Conservation (phyloP, 2,329 filamentous ascomycete genomes). For the Cadophora sp. region DNA sequence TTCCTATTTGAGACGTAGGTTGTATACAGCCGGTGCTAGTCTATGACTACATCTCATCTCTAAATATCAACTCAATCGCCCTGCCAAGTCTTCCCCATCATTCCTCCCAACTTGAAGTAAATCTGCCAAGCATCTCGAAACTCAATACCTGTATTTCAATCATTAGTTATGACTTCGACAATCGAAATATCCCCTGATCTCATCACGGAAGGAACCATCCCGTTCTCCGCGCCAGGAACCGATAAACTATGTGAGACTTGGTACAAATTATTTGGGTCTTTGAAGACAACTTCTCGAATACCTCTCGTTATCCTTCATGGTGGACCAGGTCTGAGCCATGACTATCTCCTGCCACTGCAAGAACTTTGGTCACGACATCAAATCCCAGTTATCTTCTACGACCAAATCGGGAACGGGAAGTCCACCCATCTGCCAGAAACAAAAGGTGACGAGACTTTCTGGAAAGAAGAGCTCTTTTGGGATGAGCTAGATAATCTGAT, state of each 20-base stretch:
- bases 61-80: neutral
- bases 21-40: neutral
- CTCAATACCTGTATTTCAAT: neutral
- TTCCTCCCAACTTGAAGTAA: neutral
- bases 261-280: conserved; percentile 49
- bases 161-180: neutral
- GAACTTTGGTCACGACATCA: conserved; percentile 25
- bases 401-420: conserved; percentile 58
- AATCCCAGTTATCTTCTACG: conserved; percentile 59
- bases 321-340: conserved; percentile 53
- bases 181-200: neutral
- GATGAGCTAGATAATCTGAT: conserved; percentile 58
- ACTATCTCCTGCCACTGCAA: conserved; percentile 45
- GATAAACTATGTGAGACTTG: conserved; percentile 49
- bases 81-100: neutral
- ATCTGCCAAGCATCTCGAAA: neutral
- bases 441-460: conserved; percentile 53
- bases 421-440: conserved; percentile 57
- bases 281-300: conserved; percentile 25
- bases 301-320: conserved; percentile 50
- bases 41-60: neutral
- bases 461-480: conserved; percentile 55
- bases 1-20: conserved; percentile 4
- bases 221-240: conserved; percentile 32
- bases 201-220: neutral